Conservation (phyloP, 495 filamentous ascomycete genomes). For the Xylaria scruposa region DNA sequence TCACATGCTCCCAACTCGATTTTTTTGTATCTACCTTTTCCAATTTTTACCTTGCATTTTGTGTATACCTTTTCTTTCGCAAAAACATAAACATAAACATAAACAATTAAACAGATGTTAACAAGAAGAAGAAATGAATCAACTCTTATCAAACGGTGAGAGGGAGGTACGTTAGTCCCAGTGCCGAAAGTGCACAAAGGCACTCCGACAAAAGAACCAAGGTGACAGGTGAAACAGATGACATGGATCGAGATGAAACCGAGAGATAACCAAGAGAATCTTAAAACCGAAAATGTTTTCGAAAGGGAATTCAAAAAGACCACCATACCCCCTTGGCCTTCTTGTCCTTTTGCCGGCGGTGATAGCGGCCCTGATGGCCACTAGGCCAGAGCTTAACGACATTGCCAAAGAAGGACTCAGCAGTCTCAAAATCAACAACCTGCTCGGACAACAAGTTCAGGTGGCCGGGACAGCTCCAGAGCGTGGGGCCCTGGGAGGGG, state of each 20-base stretch:
- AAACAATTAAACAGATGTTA: neutral
- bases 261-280: no score
- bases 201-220: no score
- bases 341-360: conserved; percentile 9
- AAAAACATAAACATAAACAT: neutral
- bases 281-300: no score
- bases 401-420: neutral
- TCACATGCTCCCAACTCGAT: no score
- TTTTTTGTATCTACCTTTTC: no score
- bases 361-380: neutral
- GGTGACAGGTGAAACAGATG: no score
- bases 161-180: neutral
- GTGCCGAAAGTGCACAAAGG: no score
- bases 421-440: neutral
- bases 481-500: neutral
- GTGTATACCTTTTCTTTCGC: neutral
- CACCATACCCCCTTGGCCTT: neutral
- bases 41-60: no score
- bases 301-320: neutral
- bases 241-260: no score
- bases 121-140: neutral
- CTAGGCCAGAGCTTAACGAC: neutral
- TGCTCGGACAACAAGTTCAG: neutral
- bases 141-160: neutral
- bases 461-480: neutral